Evolutionary conservation across 2,329 filamentous ascomycete species (phyloP), one percentile per base, ranked within the genome.

Genomic region (Fusarium palustre): DNA sequence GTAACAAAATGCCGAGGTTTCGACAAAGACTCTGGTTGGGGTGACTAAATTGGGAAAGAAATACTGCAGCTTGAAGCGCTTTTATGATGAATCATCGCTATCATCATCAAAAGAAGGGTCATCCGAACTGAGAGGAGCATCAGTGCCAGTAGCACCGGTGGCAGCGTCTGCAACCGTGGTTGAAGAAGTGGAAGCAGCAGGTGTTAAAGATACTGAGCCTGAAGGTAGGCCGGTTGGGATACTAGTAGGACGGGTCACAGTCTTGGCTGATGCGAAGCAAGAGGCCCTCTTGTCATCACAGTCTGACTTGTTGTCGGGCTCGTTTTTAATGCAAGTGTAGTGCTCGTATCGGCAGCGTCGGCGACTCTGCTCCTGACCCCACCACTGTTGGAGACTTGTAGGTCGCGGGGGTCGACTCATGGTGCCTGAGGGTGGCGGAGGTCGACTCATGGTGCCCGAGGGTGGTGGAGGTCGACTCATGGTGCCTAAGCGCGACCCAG

Each of bases 51-150:
- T 7, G 1, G 10, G 11, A 7, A 55, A 13, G 10, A 12, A 33
- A 7, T 15, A 10, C 38, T 22, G 9, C n/a, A 13, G 15, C 0
- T 31, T 5, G 15, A 5, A 12, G 5, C 9, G 4, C 3, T 33
- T 30, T 56, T 50, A 63, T 9, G n/a, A 28, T 12, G 31, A 47
- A 7, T 20, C 34, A 25, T 54, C 54, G 8, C 7, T 28, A 10
- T 33, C 34, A 5, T 64, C 61, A 5, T 41, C 39, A 7, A 64
- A 42, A 1, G 60, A 36, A 7, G 33, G 16, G 13, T 65, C 58
- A 5, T 63, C 25, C 3, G 43, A 33, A 15, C 20, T 20, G 8
- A 64, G 36, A 28, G 55, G 43, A 31, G 11, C 30, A 28, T n/a
- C 41, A 18, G 31, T 10, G 5, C 25, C 33, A 1, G 43, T 28